Conservation (phyloP, 805 yeast genomes). For the Blastobotrys mokoenaii region DNA sequence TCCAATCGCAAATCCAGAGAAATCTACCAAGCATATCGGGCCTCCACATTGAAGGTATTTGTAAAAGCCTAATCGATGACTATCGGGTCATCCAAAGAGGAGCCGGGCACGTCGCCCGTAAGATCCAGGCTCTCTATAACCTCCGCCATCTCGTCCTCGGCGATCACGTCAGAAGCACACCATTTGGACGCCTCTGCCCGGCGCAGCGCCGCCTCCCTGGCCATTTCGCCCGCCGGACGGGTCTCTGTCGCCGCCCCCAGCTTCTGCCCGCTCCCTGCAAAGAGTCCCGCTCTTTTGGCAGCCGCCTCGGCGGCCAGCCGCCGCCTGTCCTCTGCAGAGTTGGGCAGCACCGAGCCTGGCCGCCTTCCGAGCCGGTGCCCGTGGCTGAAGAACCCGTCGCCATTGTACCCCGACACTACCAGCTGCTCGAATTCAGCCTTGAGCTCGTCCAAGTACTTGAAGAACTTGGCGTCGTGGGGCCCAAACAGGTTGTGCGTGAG, state of each 20-base stretch:
- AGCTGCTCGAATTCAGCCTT: conserved; percentile 38
- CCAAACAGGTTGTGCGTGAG: conserved; percentile 73
- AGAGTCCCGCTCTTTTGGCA: conserved; percentile 34
- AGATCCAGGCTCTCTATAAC: no score
- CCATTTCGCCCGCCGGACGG: conserved; percentile 26
- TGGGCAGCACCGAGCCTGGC: neutral
- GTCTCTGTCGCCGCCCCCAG: conserved; percentile 33
- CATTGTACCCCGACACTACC: conserved; percentile 34
- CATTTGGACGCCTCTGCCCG: conserved; percentile 28
- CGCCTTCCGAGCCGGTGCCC: conserved; percentile 31
- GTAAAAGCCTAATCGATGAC: no score
- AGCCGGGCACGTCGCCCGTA: no score
- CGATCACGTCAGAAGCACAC: conserved; percentile 14
- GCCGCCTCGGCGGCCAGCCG: conserved; percentile 16
- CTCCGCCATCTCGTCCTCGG: neutral
- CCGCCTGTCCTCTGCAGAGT: conserved; percentile 7
- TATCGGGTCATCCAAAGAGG: no score
- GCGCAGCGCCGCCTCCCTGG: conserved; percentile 55
- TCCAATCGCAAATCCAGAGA: no score
- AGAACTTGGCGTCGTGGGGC: conserved; percentile 70
- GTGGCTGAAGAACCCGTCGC: conserved; percentile 43
- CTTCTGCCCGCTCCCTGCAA: conserved; percentile 30
- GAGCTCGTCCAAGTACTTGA: conserved; percentile 53
- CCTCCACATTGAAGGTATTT: no score
- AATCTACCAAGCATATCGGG: no score